Evolutionary conservation across 768 basidiomycete species (phyloP).

Genomic region (Neoboletus magnificus): DNA sequence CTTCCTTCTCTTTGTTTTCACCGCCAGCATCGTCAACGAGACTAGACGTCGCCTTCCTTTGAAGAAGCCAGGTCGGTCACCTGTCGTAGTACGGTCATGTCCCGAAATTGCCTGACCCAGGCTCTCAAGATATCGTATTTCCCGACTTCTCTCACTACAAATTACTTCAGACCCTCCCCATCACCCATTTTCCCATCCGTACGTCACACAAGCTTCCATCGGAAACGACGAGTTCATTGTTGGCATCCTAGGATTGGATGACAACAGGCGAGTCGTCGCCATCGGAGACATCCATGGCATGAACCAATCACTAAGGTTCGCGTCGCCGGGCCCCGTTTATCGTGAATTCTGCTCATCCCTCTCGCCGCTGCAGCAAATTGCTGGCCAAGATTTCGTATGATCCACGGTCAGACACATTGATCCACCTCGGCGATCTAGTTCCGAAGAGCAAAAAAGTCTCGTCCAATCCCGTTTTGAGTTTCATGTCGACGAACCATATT

Average conservation of each 20-base stretch:
- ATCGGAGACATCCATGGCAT: slow-evolving; percentile 91
- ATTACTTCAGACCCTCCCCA: slow-evolving; percentile 40
- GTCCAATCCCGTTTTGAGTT: slow-evolving; percentile 62
- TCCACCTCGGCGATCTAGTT: slow-evolving; percentile 83
- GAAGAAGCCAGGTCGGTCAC: slow-evolving; percentile 16
- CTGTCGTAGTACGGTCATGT: background rate
- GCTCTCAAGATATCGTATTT: slow-evolving; percentile 10
- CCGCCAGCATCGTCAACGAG: slow-evolving; percentile 28
- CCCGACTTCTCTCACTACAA: slow-evolving; percentile 59
- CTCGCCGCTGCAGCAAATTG: slow-evolving; percentile 46
- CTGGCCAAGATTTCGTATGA: slow-evolving; percentile 61
- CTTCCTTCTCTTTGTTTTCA: slow-evolving; percentile 45
- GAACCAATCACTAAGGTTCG: slow-evolving; percentile 63
- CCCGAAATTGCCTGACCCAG: background rate
- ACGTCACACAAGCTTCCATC: background rate
- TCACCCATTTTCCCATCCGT: slow-evolving; percentile 56
- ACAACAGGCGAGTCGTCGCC: slow-evolving; percentile 59
- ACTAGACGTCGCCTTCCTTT: background rate
- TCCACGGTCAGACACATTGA: slow-evolving; percentile 57
- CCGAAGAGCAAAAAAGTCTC: slow-evolving; percentile 55
- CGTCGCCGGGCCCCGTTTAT: background rate
- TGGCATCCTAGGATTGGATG: slow-evolving; percentile 41
- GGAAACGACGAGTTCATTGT: background rate
- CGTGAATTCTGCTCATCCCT: background rate
- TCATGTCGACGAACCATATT: slow-evolving; percentile 59